Evolutionary conservation across 2,329 filamentous ascomycete genomes (phyloP), one percentile per base, ranked within the genome.

Genomic region (Claviceps arundinis): DNA sequence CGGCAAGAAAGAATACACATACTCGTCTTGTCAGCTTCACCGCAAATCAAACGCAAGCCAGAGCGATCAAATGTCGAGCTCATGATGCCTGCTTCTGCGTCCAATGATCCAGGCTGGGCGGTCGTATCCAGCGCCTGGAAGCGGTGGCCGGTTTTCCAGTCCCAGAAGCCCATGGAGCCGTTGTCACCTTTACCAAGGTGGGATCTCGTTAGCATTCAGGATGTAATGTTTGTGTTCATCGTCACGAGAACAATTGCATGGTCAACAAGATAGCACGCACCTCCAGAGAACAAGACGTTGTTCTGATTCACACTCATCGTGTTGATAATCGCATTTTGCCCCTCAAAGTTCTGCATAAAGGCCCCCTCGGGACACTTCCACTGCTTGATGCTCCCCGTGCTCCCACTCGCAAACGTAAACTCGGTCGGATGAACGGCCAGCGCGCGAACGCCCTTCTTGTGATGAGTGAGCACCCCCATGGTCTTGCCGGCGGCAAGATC

Each of bases 321-420:
- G 70, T 98, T 98, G 72, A 98, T 91, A 65, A 98, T 94, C 55
- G 89, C 81, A 62, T 96, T 96, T 64, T 97, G 91, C 4, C 91
- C 91, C 44, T 95, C 88, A 62, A 97, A 97, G 65, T 97, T 97
- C 68, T 96, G 90, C 93, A 98, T 98, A 65, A 98, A 97, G 16
- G 89, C 89, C 40, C 91, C 94, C 65, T 96, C 89, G 1, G 94
- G 94, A 59, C 90, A 97, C 68, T 97, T 96, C 91, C 93, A 98
- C 71, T 98, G 93, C 74, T 98, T 98, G 71, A 98, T 96, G 65
- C 87, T 90, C 24, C 87, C 86, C 0, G 91, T 90, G 62, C 89
- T 95, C 44, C 86, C 93, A 55, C 82, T 90, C 4, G 93, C 93
- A 65, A 98, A 98, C 0, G 94, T 98, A 65, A 95, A 98, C 68